These are phyloP conservation scores for Marasmius fiardii DNA, from an alignment of 1,284 basidiomycete species.

Conservation along the genomic window DNA sequence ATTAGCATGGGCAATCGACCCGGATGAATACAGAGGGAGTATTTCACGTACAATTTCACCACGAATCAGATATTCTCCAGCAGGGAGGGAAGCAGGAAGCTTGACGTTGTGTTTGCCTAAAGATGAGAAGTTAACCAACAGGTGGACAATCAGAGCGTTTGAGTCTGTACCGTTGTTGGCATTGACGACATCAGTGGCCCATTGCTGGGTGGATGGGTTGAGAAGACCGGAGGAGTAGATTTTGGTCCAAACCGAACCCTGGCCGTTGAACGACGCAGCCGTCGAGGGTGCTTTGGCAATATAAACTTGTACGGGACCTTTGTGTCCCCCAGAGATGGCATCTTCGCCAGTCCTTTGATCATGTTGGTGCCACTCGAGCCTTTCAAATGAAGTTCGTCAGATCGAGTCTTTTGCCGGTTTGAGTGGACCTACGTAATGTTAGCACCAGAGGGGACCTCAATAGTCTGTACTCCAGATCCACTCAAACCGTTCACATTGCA, in stretches of 20 bases:
- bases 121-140: neutral
- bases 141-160: neutral
- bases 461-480: constrained; percentile 34
- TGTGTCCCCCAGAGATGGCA: constrained; percentile 50
- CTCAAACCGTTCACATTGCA: constrained; percentile 48
- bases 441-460: constrained; percentile 39
- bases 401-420: no score
- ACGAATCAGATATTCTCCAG: constrained; percentile 6
- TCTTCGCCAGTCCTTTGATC: constrained; percentile 51
- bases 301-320: constrained; percentile 48
- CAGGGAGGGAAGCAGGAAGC: neutral
- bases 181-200: constrained; percentile 49
- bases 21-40: neutral
- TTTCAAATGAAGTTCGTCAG: no score
- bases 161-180: constrained; percentile 31
- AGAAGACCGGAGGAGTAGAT: constrained; percentile 48
- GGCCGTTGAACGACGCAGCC: constrained; percentile 41
- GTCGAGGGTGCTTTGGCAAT: constrained; percentile 47
- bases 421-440: constrained; percentile 29
- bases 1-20: neutral
- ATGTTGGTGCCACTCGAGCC: constrained; percentile 46
- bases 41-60: neutral
- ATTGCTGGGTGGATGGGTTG: constrained; percentile 30
- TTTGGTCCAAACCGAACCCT: constrained; percentile 51
- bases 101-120: neutral